Evolutionary conservation across 2,329 filamentous ascomycete species (phyloP), one percentile per base, ranked within the genome.

Genomic region (Dactylellina parvicollis): DNA sequence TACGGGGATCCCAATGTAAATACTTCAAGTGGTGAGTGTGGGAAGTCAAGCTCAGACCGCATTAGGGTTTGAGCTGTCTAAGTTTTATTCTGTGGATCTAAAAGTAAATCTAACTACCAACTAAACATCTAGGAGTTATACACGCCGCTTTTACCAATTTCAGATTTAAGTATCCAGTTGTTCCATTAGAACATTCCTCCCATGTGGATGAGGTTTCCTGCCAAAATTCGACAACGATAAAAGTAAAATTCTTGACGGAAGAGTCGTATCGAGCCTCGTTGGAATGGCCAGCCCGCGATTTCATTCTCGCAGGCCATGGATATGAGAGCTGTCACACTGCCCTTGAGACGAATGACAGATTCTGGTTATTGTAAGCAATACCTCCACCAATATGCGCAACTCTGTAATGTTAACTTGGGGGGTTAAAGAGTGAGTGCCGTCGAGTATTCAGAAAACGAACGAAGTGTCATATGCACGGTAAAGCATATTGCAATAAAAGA

Each of bases 151-250:
- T 44, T 18, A 44, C 38, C 4, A 44, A 44, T 18, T 44, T 44
- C 38, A 44, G 16, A 18, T 44, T 44, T n/a, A 44, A 44, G n/a
- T 44, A 44, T 44, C 38, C 38, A 9, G 38, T 44, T 18, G 38
- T 44, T 16, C 38, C 38, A 5, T n/a, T 44, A 44, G 38, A 44
- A n/a, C 38, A 44, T 16, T 44, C 38, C n/a, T 44, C 38, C 7
- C 38, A 44, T 18, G 38, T 44, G n/a, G 38, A 44, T 18, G 38
- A 44, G 8, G 38, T 44, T 16, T 44, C 38, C 16, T 44, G 38
- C 16, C 7, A 8, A 16, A 16, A 16, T 5, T 9, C 38, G 5
- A 9, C 38, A 9, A 8, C 38, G 4, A 5, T 44, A 5, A 8
- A 44, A 44, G 16, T 44, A 9, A 44, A 44, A 44, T 44, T 44